Evolutionary conservation across 805 yeast genomes (phyloP), one percentile per base, ranked within the genome.

Genomic region (Teunomyces atbi): DNA sequence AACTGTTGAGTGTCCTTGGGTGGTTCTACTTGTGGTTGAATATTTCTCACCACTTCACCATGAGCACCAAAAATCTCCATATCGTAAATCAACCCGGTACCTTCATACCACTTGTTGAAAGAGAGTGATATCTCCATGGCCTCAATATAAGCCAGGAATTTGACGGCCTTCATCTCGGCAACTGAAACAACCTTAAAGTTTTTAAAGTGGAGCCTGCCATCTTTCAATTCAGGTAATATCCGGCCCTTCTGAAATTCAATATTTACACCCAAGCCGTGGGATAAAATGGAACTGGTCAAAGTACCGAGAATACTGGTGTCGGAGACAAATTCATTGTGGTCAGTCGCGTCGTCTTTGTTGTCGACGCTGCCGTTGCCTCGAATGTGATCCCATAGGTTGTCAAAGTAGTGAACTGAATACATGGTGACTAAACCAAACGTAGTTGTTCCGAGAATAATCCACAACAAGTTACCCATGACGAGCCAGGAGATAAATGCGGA

Each of bases 401-500:
- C 73, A 43, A 62, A 58, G 8, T 59, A 52, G 36, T 79, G 73
- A 3, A 76, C 59, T 1, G 74, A 53, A 54, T 78, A 77, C 57
- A 79, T 66, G 5, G 73, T 50, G 27, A 71, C 65, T 30, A 81
- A 73, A 6, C 73, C 73, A 56, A 79, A 79, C 1, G 83, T 79
- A 6, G 84, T 79, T 2, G 84, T 79, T 3, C 84, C 84, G 45
- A 79, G 62, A 11, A 78, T 57, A 13, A 79, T 65, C 82, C 82
- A 79, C 30, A 79, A 57, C 16, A 78, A 61, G 53, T 79, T 76
- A 0, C 83, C 84, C 81, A 79, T 76, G 26, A 79, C 68, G 10
- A 78, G 59, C 82, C 82, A 79, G 4, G 83, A 78, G 7, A 75
- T 65, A 54, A 79, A 76, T 1, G 84, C 83, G 2, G 79, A 74